These are phyloP conservation scores for Myochromella boudieri DNA, from an alignment of 768 basidiomycete genomes.

Conservation along the genomic window DNA sequence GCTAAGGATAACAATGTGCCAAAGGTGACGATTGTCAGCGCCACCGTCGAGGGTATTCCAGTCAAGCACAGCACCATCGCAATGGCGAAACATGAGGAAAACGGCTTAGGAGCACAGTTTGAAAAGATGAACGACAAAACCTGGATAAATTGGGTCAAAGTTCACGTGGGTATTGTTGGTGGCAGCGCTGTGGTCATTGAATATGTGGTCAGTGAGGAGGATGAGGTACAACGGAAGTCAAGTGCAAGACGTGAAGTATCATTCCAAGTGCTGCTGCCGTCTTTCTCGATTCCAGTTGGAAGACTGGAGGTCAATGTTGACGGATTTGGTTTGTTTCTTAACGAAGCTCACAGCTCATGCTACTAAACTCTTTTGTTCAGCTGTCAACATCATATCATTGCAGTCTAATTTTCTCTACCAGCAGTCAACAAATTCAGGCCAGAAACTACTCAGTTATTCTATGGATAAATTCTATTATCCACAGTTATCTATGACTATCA, in stretches of 20 bases:
- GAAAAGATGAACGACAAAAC: conserved; percentile 55
- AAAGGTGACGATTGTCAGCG: conserved; percentile 54
- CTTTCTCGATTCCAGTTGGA: conserved; percentile 71
- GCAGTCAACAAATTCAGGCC: conserved; percentile 36
- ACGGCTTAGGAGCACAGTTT: conserved; percentile 40
- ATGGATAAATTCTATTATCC: conserved; percentile 61
- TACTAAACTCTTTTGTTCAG: conserved; percentile 25
- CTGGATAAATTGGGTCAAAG: conserved; percentile 67
- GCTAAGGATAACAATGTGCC: conserved; percentile 30
- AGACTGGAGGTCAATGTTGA: conserved; percentile 64
- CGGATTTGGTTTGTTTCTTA: conserved; percentile 43
- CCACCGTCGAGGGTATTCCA: conserved; percentile 64
- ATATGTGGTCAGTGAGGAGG: conserved; percentile 54
- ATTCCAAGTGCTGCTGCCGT: conserved; percentile 60
- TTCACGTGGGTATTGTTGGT: conserved; percentile 51
- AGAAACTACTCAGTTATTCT: conserved; percentile 55
- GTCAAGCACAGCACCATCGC: conserved; percentile 57
- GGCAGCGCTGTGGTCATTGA: conserved; percentile 59
- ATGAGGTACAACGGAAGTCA: conserved; percentile 23
- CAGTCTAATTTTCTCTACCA: conserved; percentile 60
- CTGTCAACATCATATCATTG: conserved; percentile 41
- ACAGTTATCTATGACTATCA: conserved; percentile 40
- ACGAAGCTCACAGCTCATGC: background rate
- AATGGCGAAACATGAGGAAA: conserved; percentile 34
- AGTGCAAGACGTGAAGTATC: conserved; percentile 35